Evolutionary conservation across 768 basidiomycete species (phyloP).

Genomic region (Dictyophora rubrovolvata): DNA sequence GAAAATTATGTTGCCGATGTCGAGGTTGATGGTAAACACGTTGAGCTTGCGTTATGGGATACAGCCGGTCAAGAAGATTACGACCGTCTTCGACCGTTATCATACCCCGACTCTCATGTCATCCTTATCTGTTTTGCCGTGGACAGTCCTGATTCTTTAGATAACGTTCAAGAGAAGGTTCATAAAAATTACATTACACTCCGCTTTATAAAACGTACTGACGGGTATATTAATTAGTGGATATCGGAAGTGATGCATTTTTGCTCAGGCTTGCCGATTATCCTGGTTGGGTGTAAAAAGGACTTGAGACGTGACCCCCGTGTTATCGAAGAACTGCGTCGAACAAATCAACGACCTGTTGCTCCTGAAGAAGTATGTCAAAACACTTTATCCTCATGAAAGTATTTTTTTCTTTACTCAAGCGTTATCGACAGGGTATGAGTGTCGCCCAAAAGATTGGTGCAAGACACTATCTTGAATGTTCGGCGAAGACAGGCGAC

Average conservation of each 20-base stretch:
- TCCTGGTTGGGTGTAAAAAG: slow-evolving; percentile 99
- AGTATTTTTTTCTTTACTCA: slow-evolving; percentile 3
- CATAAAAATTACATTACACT: not conserved
- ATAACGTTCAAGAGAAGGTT: slow-evolving; percentile 99
- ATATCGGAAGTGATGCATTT: slow-evolving; percentile 98
- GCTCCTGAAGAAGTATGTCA: slow-evolving; percentile 76
- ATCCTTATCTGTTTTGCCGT: slow-evolving; percentile 99
- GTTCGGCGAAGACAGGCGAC: slow-evolving; percentile 92
- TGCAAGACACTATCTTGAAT: slow-evolving; percentile 94
- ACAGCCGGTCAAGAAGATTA: slow-evolving; percentile 99
- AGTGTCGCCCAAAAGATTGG: slow-evolving; percentile 94
- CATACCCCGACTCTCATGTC: slow-evolving; percentile 99
- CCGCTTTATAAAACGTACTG: slow-evolving; percentile 3
- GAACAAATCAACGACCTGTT: slow-evolving; percentile 91
- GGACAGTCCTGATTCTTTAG: slow-evolving; percentile 94
- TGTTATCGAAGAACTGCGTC: slow-evolving; percentile 88
- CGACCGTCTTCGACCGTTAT: slow-evolving; percentile 93
- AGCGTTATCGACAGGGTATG: slow-evolving; percentile 55
- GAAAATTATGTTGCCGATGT: slow-evolving; percentile 99
- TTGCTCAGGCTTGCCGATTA: slow-evolving; percentile 87
- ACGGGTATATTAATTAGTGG: slow-evolving; percentile 49
- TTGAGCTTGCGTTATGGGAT: slow-evolving; percentile 99
- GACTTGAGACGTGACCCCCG: slow-evolving; percentile 89
- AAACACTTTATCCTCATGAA: not conserved
- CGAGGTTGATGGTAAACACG: slow-evolving; percentile 96